Evolutionary conservation across 805 yeast genomes (phyloP), one percentile per base, ranked within the genome.

Genomic region (Starmerella apicola): DNA sequence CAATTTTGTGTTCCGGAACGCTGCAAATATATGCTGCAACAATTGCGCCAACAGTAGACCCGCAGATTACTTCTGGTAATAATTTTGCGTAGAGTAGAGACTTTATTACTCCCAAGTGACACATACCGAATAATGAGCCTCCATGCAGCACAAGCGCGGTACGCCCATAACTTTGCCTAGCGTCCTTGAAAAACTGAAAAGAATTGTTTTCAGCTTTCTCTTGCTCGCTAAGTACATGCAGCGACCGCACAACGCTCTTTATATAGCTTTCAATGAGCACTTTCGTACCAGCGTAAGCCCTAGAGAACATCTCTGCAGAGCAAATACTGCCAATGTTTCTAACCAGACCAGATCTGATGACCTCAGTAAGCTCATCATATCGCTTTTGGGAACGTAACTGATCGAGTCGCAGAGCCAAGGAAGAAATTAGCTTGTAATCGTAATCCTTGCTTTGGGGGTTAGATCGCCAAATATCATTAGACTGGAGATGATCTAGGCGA

Each of bases 131-230:
- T 18, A 91, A 62, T 0, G 96, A 81, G 2, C 98, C 97, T 22
- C 98, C 98, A 60, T 91, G 96, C 20, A 91, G 64, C 28, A 88
- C 73, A 41, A 91, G 65, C 0, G 96, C 96, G 0, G 97, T 84
- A 35, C 83, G 73, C 0, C 98, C 98, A 57, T 81, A 73, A 0
- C 94, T 77, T 56, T 84, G 85, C 51, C 82, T 72, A 15, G 82
- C 83, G 61, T 78, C 95, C 56, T 76, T 91, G 62, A 79, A 85
- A 58, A 81, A 83, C 9, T 17, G 10, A 7, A 16, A 13, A 9
- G 17, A 16, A 18, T 20, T 5, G 17, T 32, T 26, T 4, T n/a
- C 6, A 5, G 10, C 16, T 5, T 21, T 16, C n/a, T 41, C 19
- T 20, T 28, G 24, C 18, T 31, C 22, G 59, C 72, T 85, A 25